Evolutionary conservation across 2,329 filamentous ascomycete species (phyloP).

Genomic region (Aureobasidium sp.): DNA sequence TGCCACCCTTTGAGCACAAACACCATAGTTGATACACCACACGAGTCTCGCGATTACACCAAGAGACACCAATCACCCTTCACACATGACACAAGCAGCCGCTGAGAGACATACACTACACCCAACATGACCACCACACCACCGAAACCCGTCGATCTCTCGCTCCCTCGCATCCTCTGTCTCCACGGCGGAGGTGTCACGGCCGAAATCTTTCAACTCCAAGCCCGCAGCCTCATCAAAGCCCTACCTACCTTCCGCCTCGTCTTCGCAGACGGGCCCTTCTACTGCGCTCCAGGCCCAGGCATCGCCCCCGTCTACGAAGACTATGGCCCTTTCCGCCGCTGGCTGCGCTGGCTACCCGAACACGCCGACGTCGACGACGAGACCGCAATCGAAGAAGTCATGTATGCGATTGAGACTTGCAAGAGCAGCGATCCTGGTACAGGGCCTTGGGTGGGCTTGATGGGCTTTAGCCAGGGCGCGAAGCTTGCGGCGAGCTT

Average conservation of each 20-base stretch:
- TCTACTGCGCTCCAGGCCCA: slow-evolving; percentile 52
- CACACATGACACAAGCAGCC: neutral
- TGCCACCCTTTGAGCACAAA: neutral
- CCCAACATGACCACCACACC: neutral
- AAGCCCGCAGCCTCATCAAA: slow-evolving; percentile 51
- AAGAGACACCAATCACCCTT: neutral
- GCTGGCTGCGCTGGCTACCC: slow-evolving; percentile 56
- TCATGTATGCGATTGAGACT: slow-evolving; percentile 36
- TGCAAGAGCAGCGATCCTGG: slow-evolving; percentile 39
- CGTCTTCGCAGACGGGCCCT: slow-evolving; percentile 64
- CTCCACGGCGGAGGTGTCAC: slow-evolving; percentile 75
- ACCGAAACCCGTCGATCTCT: slow-evolving; percentile 16
- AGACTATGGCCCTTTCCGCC: slow-evolving; percentile 56
- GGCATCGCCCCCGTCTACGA: slow-evolving; percentile 58
- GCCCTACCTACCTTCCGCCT: slow-evolving; percentile 57
- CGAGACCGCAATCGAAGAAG: slow-evolving; percentile 39
- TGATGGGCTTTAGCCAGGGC: slow-evolving; percentile 44
- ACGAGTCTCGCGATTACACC: neutral
- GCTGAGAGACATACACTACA: neutral
- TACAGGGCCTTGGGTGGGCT: slow-evolving; percentile 40
- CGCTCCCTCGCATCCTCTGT: slow-evolving; percentile 60
- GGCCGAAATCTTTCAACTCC: slow-evolving; percentile 58
- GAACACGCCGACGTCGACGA: slow-evolving; percentile 49
- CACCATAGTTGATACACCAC: neutral
- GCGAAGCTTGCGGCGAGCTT: slow-evolving; percentile 41